Conservation (phyloP, 805 yeast genomes). For the Candida boleticola region DNA sequence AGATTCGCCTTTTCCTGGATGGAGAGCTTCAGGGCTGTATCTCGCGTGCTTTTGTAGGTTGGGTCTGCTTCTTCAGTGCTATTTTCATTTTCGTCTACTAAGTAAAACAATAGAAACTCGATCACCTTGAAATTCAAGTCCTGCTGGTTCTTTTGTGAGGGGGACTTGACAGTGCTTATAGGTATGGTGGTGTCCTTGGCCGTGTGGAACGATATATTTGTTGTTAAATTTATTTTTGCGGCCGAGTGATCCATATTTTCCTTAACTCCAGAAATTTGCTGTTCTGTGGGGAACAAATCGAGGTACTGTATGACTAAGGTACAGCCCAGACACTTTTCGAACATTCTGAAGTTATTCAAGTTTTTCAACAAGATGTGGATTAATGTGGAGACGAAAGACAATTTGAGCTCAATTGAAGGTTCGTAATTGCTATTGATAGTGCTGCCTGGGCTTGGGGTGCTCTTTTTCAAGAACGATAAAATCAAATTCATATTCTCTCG, state of each 20-base stretch:
- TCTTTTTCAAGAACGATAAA: slow-evolving; percentile 21
- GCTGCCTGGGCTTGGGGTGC: too few species aligned
- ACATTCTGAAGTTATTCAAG: slow-evolving; percentile 53
- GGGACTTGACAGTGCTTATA: slow-evolving; percentile 3
- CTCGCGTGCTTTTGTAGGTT: slow-evolving; percentile 4
- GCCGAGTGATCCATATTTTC: slow-evolving; percentile 31
- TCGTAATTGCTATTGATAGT: too few species aligned
- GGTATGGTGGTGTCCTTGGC: slow-evolving; percentile 14
- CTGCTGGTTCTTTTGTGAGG: slow-evolving; percentile 29
- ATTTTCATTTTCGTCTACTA: slow-evolving; percentile 52
- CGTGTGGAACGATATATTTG: background rate
- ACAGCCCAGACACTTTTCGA: slow-evolving; percentile 59
- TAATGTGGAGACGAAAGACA: slow-evolving; percentile 49
- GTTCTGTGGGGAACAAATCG: slow-evolving; percentile 11
- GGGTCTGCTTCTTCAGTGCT: background rate
- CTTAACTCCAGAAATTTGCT: background rate
- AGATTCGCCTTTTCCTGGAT: slow-evolving; percentile 32
- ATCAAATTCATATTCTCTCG: slow-evolving; percentile 37
- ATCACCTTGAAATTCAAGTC: slow-evolving; percentile 60
- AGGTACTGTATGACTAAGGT: slow-evolving; percentile 44
- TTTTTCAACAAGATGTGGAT: slow-evolving; percentile 59
- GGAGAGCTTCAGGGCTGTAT: slow-evolving; percentile 9
- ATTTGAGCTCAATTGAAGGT: slow-evolving; percentile 16
- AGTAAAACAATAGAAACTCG: slow-evolving; percentile 67
- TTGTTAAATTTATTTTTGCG: slow-evolving; percentile 13